These are phyloP conservation scores for Willaertia magna DNA, from an alignment of 208 protist genomes.

Conservation along the genomic window DNA sequence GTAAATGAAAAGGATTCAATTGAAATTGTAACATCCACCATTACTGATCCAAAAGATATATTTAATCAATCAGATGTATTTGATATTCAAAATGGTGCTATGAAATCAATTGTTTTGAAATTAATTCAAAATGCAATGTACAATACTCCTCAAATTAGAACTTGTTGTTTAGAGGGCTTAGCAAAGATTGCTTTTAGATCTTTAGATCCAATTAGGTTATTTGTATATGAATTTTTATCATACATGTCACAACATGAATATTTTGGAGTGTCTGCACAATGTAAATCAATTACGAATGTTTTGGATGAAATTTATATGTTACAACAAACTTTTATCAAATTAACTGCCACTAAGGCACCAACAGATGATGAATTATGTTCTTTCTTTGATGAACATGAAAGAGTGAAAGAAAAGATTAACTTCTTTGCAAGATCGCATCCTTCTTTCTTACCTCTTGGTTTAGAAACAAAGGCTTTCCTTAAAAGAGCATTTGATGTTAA, in stretches of 20 bases:
- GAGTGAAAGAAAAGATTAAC: background rate
- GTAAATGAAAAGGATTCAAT: background rate
- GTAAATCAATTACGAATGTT: background rate
- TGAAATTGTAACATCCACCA: background rate
- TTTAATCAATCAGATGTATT: background rate
- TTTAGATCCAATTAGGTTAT: background rate
- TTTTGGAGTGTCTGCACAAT: background rate
- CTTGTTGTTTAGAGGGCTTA: background rate
- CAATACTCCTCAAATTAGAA: constrained; percentile 3
- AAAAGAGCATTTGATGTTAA: background rate
- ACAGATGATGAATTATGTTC: background rate
- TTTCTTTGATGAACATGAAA: background rate
- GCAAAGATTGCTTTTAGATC: constrained; percentile 3
- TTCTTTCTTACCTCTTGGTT: background rate
- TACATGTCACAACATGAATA: background rate
- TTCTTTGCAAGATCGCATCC: background rate
- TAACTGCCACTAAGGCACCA: background rate
- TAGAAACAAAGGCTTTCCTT: background rate
- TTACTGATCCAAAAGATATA: background rate
- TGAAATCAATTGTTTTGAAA: constrained; percentile 8
- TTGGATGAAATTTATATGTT: background rate
- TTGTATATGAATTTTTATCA: background rate
- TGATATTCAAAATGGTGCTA: background rate
- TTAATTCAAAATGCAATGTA: background rate
- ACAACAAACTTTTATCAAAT: background rate